Evolutionary conservation across 768 basidiomycete species (phyloP), one percentile per base, ranked within the genome.

Genomic region (Cubamyces lactineus): DNA sequence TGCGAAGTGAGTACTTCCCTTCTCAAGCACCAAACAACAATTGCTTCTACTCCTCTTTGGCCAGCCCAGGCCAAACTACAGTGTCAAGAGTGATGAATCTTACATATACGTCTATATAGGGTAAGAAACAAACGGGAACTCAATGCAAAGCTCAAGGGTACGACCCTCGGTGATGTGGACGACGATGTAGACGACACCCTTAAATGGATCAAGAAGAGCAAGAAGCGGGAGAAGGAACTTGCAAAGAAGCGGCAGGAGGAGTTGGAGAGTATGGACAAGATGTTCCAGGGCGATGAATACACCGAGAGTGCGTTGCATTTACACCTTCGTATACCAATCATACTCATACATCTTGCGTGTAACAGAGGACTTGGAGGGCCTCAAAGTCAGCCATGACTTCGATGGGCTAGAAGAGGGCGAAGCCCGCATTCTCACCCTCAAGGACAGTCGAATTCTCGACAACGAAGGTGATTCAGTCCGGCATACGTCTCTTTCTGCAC

Each of bases 361-460:
- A 52, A 6, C 70, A 96, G 93, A 87, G 79, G 94, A 97, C 78
- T 84, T 98, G 67, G 86, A 82, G 63, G 97, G 97, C 48, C 79
- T 99, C 65, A 98, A 97, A 83, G 97, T 98, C 74, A 88, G 84
- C 80, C 97, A 98, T 78, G 94, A 92, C 81, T 88, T 96, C 66
- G 90, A 95, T 61, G 91, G 84, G 67, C 82, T 99, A 76, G 91
- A 88, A 64, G 95, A 96, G 76, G 96, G 96, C 68, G 90, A 97
- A 76, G 93, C 92, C 67, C 88, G 88, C 67, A 94, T 99, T 80
- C 88, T 99, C 69, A 99, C 97, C 3, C 80, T 98, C 72, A 97
- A 97, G 85, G 96, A 98, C 72, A 91, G 88, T 71, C 89, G 94
- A 46, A 91, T 99, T 63, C 87, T 99, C 43, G 96, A 95, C 70